Percentiles rank a stretch among this genome's conserved stretches.
phyloP scores from a whole-genome alignment of 768 basidiomycete genomes.

The Phylloporus arenicola region DNA sequence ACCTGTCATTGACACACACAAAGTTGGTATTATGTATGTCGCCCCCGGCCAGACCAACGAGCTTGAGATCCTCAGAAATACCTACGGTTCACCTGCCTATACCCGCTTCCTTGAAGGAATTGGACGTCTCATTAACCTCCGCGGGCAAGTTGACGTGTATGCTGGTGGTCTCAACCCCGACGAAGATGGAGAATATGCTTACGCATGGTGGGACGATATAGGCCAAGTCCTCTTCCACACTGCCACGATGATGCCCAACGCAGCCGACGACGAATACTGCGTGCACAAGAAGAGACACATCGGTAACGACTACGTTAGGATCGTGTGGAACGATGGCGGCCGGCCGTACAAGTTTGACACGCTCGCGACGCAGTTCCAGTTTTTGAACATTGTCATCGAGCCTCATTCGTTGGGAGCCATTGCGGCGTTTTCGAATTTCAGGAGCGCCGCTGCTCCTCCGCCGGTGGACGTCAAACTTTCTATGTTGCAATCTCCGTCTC shows the following conservation, averaged over 20 bases:
- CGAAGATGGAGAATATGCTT: slow-evolving; percentile 93
- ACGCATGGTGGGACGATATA: slow-evolving; percentile 99
- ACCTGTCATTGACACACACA: slow-evolving; percentile 96
- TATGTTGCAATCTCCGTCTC: slow-evolving; percentile 17
- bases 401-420: slow-evolving; percentile 84
- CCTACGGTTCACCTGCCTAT: slow-evolving; percentile 91
- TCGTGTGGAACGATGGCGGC: slow-evolving; percentile 99
- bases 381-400: slow-evolving; percentile 95
- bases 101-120: slow-evolving; percentile 89
- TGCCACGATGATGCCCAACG: slow-evolving; percentile 94
- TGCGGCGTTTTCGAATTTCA: slow-evolving; percentile 74
- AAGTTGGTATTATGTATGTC: slow-evolving; percentile 94
- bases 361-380: slow-evolving; percentile 88
- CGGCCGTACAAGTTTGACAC: slow-evolving; percentile 85
- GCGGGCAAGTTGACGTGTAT: slow-evolving; percentile 88
- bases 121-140: slow-evolving; percentile 80
- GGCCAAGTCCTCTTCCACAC: slow-evolving; percentile 93
- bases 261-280: slow-evolving; percentile 57
- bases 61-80: slow-evolving; percentile 80
- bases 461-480: slow-evolving; percentile 14
- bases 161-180: slow-evolving; percentile 88
- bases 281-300: slow-evolving; percentile 92
- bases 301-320: slow-evolving; percentile 93
- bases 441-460: slow-evolving; percentile 2
- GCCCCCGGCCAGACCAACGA: slow-evolving; percentile 86